phyloP scores from a whole-genome alignment of 306 rosid genomes.

The Cucurbita pepo region DNA sequence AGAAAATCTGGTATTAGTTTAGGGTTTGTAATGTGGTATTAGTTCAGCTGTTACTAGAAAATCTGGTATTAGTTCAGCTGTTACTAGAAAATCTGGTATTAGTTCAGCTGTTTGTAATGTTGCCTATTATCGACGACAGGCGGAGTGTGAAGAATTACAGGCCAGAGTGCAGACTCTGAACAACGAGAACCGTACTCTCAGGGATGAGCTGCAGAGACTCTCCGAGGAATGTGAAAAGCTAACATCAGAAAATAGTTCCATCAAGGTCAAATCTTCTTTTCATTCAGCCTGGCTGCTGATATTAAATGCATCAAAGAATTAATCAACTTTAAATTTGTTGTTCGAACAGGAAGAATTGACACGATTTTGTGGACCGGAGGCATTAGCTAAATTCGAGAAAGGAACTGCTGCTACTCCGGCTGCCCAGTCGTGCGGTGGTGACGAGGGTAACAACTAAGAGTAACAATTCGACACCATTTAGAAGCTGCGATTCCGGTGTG shows the following conservation, averaged over 20 bases:
- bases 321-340: background rate
- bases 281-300: background rate
- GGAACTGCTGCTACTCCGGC: slow-evolving; percentile 1
- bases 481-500: slow-evolving; percentile 1
- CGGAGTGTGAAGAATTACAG: slow-evolving; percentile 94
- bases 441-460: slow-evolving; percentile 19
- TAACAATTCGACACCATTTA: background rate
- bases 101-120: background rate
- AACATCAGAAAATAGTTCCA: slow-evolving; percentile 58
- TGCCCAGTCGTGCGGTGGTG: slow-evolving; percentile 5
- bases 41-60: too few relatives aligned
- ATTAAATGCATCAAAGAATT: background rate
- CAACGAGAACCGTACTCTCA: slow-evolving; percentile 51
- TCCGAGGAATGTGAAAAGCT: slow-evolving; percentile 82
- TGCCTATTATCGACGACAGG: slow-evolving; percentile 25
- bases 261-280: slow-evolving; percentile 35
- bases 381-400: slow-evolving; percentile 47
- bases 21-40: too few relatives aligned
- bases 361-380: slow-evolving; percentile 64
- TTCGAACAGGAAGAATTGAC: slow-evolving; percentile 73
- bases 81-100: too few relatives aligned
- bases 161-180: slow-evolving; percentile 63
- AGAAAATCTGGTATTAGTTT: too few relatives aligned
- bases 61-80: too few relatives aligned
- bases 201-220: slow-evolving; percentile 74